Percentiles rank a stretch among this genome's conserved stretches.
phyloP scores from a whole-genome alignment of 257 asterid genomes.

The Nicotiana tomentosiformis region DNA sequence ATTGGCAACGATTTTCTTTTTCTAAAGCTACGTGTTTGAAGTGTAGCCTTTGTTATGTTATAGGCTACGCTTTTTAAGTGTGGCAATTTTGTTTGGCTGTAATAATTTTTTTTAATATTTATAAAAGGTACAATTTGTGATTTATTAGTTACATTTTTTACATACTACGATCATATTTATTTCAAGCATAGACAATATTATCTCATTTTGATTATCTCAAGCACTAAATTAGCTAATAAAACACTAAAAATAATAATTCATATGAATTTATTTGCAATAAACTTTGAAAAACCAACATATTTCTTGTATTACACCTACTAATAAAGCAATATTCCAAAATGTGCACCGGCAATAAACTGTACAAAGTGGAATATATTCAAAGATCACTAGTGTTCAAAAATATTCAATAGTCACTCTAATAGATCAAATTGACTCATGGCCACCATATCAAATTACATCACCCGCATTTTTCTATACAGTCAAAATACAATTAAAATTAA shows the following conservation, averaged over 20 bases:
- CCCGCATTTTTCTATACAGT: background rate
- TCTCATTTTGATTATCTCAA: background rate
- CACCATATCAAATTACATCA: too few relatives aligned
- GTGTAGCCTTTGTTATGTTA: too few relatives aligned
- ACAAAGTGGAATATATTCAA: background rate
- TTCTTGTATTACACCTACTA: background rate
- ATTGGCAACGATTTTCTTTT: background rate
- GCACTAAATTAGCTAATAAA: background rate
- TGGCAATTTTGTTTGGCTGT: background rate
- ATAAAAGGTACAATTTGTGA: too few relatives aligned
- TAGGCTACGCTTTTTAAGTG: background rate
- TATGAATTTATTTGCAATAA: too few relatives aligned
- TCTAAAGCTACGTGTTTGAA: background rate
- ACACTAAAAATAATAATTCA: too few relatives aligned
- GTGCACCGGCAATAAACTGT: background rate
- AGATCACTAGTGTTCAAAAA: background rate
- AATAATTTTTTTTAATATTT: too few relatives aligned
- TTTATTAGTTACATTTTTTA: too few relatives aligned
- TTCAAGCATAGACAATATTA: too few relatives aligned
- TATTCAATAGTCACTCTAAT: too few relatives aligned
- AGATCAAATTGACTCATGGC: background rate
- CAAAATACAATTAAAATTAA: too few relatives aligned
- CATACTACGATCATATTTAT: background rate
- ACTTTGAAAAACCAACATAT: too few relatives aligned
- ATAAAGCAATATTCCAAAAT: too few relatives aligned